phyloP scores from a whole-genome alignment of 2,329 filamentous ascomycete species.

The Aspergillus fumigatus region DNA sequence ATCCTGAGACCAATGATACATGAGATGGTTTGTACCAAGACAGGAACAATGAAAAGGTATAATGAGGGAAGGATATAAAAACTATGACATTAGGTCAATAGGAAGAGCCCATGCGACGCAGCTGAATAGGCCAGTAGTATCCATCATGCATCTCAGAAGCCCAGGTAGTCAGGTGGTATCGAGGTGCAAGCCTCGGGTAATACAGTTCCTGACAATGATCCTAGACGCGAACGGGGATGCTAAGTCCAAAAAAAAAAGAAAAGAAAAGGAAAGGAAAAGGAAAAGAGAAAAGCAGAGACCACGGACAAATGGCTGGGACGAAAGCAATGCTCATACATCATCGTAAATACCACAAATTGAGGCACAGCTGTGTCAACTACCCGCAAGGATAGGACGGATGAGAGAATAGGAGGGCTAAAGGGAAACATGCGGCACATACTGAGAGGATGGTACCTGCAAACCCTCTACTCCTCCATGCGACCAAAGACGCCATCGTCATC shows the following conservation, averaged over 20 bases:
- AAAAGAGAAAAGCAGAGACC: constrained; percentile 18
- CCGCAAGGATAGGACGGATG: background rate
- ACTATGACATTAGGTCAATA: constrained; percentile 3
- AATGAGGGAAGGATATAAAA: background rate
- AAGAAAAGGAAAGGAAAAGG: constrained; percentile 14
- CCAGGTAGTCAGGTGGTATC: constrained; percentile 5
- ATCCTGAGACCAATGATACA: constrained; percentile 1
- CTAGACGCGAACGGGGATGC: constrained; percentile 21
- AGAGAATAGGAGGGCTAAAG: background rate
- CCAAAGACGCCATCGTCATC: constrained; percentile 96
- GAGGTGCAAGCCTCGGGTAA: constrained; percentile 3
- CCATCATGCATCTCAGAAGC: constrained; percentile 9
- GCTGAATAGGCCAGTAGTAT: constrained; percentile 5
- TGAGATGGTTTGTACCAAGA: background rate
- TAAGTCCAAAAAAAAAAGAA: constrained; percentile 17
- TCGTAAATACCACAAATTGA: background rate
- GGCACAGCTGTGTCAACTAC: background rate
- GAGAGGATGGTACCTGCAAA: background rate
- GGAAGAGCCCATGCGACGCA: background rate
- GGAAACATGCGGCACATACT: background rate
- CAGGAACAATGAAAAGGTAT: background rate
- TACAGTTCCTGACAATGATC: constrained; percentile 14
- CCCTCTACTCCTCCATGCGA: constrained; percentile 78
- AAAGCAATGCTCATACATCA: background rate
- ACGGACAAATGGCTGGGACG: background rate